Base-by-base conservation (phyloP, 2,329 filamentous ascomycete species). In the Harringtonia lauricola region DNA sequence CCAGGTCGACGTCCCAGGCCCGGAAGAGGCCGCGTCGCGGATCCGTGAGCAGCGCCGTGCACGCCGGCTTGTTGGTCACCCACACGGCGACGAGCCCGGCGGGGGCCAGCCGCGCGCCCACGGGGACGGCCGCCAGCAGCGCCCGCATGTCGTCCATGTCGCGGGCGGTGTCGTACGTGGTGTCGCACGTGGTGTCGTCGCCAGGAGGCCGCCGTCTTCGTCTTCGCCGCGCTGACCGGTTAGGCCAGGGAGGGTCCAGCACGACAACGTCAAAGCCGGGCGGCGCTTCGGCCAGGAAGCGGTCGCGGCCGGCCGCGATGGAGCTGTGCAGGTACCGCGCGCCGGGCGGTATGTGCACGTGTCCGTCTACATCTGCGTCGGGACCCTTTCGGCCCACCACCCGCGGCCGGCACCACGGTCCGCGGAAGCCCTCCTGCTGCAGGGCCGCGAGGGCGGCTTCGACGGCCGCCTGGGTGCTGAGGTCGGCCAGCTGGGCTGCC, bases 211-310 rank as follows among this genome's bases (percentile, higher is more conserved):
- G 33, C 15, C 21, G 30, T 1, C 39, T 39, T 8, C 36, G 39
- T 8, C 50, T 44, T 1, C 50, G 42, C 51, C 73, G 72, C 14
- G 77, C 85, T 7, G 84, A 89, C 37, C 79, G 74, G 55, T 87
- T 90, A 0, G 85, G 83, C 85, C 86, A 90, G 1, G 86, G 85
- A 3, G 86, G 86, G 55, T 90, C 85, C 18, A 89, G 64, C 8
- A 88, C 58, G 31, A 89, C 67, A 36, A 89, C 64, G 50, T 84
- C 66, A 58, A 90, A 88, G 8, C n/a, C n/a, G n/a, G 58, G 33
- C 54, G 18, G 68, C 2, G 71, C 66, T 3, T 54, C 55, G 14
- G 59, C 51, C 1, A 66, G 50, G 50, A 79, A 71, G 0, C 50
- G 48, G 2, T 57, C 52, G 31, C 66, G 59, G 36, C 61, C 60